phyloP scores from a whole-genome alignment of 2,329 filamentous ascomycete genomes.

The Verticillium albo-atrum region DNA sequence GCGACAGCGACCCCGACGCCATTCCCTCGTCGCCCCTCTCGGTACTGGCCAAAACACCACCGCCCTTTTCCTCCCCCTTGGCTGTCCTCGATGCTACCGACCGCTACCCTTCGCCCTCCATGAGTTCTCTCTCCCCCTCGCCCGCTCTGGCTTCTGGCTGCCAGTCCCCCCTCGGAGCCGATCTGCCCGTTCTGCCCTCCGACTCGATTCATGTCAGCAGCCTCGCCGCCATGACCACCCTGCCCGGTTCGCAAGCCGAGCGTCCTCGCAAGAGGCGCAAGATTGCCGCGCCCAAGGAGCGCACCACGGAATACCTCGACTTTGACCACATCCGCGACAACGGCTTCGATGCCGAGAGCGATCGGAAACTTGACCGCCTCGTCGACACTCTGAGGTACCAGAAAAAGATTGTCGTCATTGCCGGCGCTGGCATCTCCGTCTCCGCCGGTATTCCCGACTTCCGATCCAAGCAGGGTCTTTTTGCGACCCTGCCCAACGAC shows the following conservation, averaged over 20 bases:
- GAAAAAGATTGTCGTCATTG: constrained; percentile 95
- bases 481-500: constrained; percentile 77
- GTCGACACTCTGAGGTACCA: constrained; percentile 75
- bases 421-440: constrained; percentile 94
- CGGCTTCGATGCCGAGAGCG: constrained; percentile 41
- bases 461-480: constrained; percentile 84
- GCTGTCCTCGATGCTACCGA: constrained; percentile 29
- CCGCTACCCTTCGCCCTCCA: constrained; percentile 51
- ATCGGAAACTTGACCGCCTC: constrained; percentile 60
- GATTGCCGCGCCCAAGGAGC: constrained; percentile 55
- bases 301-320: constrained; percentile 80
- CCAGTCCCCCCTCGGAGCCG: constrained; percentile 45
- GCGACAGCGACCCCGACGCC: neutral
- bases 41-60: constrained; percentile 48
- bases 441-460: constrained; percentile 97
- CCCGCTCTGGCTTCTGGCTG: constrained; percentile 39
- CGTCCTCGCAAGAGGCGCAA: constrained; percentile 70
- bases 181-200: constrained; percentile 28
- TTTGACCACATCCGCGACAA: constrained; percentile 49
- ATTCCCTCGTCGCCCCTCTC: constrained; percentile 49
- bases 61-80: constrained; percentile 40
- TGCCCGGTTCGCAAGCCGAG: constrained; percentile 57
- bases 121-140: constrained; percentile 16
- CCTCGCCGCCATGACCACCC: constrained; percentile 40
- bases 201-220: constrained; percentile 14